Evolutionary conservation across 208 protist species (phyloP).

Genomic region (Trypanosoma avium): DNA sequence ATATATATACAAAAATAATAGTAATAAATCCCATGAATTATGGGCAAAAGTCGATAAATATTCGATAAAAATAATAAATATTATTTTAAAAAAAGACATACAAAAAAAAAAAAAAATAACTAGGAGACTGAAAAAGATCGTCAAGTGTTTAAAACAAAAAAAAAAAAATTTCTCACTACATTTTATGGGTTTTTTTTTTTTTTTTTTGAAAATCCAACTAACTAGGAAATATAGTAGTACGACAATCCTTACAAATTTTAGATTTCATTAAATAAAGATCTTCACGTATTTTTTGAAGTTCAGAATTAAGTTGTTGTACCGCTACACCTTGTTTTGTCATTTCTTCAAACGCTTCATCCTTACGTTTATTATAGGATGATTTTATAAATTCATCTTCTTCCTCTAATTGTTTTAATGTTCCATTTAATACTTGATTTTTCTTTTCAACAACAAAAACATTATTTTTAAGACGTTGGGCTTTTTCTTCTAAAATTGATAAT

Average conservation of each 20-base stretch:
- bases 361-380: constrained; percentile 26
- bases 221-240: constrained; percentile 19
- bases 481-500: constrained; percentile 25
- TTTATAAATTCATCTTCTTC: constrained; percentile 29
- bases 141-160: constrained; percentile 8
- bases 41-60: too few species aligned
- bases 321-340: constrained; percentile 29
- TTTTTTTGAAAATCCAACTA: background rate
- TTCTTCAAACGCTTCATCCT: constrained; percentile 27
- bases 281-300: constrained; percentile 34
- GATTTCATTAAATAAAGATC: constrained; percentile 34
- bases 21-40: too few species aligned
- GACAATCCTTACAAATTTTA: constrained; percentile 30
- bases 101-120: too few species aligned
- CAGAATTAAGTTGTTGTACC: constrained; percentile 27
- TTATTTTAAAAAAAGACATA: too few species aligned
- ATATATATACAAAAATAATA: too few species aligned
- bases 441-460: constrained; percentile 35
- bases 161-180: background rate
- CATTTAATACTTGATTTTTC: constrained; percentile 26
- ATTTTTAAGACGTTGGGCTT: constrained; percentile 26
- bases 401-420: constrained; percentile 22
- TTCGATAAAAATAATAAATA: too few species aligned
- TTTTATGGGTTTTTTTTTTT: background rate
- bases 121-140: too few species aligned